Evolutionary conservation across 805 yeast species (phyloP).

Genomic region (Cyberlindnera mrakii): DNA sequence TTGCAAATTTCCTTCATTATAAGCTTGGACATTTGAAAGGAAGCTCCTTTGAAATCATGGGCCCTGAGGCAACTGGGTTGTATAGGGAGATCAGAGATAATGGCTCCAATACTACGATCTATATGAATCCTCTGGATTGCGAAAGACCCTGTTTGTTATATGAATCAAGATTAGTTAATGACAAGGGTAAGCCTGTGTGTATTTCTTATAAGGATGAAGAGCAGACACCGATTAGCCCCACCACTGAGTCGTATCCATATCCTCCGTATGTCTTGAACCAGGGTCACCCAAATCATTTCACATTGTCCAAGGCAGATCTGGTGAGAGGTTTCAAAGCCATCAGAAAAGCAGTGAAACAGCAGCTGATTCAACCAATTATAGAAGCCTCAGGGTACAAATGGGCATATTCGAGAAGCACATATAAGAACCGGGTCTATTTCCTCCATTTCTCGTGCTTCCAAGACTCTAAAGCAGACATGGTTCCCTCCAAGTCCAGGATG

Average conservation of each 20-base stretch:
- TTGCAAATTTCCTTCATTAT: conserved; percentile 17
- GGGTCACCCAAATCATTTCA: conserved; percentile 16
- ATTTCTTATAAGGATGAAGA: conserved; percentile 16
- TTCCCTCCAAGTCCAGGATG: conserved; percentile 14
- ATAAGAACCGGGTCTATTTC: conserved; percentile 17
- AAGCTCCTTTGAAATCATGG: conserved; percentile 12
- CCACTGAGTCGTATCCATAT: conserved; percentile 18
- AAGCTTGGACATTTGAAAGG: conserved; percentile 19
- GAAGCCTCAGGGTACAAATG: conserved; percentile 22
- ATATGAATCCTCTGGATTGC: conserved; percentile 16
- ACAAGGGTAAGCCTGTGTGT: conserved; percentile 16
- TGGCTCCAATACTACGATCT: conserved; percentile 16
- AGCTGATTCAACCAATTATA: conserved; percentile 16
- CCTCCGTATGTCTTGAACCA: conserved; percentile 14
- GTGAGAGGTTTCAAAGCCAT: conserved; percentile 16
- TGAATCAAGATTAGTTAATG: conserved; percentile 19
- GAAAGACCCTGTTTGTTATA: conserved; percentile 16
- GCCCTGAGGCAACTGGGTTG: conserved; percentile 9
- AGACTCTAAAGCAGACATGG: conserved; percentile 17
- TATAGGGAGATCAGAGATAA: conserved; percentile 17
- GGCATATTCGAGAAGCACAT: conserved; percentile 18
- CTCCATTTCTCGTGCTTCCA: conserved; percentile 21
- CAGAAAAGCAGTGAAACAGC: conserved; percentile 16
- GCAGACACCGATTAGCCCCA: conserved; percentile 13
- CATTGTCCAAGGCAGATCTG: conserved; percentile 16